Base-by-base conservation (phyloP, 2,329 filamentous ascomycete genomes). In the Juglanconis sp. region DNA sequence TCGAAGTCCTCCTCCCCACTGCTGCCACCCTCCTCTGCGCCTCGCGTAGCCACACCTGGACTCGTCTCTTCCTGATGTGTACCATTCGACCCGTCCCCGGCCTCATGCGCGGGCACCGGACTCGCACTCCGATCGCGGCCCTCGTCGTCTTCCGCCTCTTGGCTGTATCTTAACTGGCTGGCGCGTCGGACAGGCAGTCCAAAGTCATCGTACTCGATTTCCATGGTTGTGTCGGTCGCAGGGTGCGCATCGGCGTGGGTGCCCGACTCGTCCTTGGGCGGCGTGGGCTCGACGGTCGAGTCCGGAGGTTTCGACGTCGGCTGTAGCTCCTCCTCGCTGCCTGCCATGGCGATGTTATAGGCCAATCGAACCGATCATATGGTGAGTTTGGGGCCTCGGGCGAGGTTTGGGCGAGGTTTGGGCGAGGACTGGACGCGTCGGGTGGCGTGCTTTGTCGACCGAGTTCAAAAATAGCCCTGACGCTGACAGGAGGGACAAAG, bases 171-270 rank as follows among this genome's bases (percentile, higher is more conserved):
- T 72, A 80, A 67, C 79, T 83, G 53, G 4, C 51, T n/a, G 11
- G 34, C 13, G 13, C 35, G 35, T 70, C 78, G 80, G 63, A 88
- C 81, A 17, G 87, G 87, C 64, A 91, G 75, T 54, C 88, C 88
- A 71, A 91, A 91, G 65, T 91, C 88, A 71, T 91, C 88, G 61
- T 86, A 75, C 68, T 88, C 84, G 53, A 53, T 48, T 46, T 34
- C 56, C 49, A 54, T 57, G 4, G 55, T 42, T 24, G 24, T 24
- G 24, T 24, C 24, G 24, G 24, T 24, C 8, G 47, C 38, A 42
- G 38, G 5, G 4, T 42, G 38, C 38, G 9, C 30, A 24, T 24
- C 24, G 24, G 24, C 24, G 24, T 24, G 24, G 24, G 24, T 24
- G 24, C 24, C 2, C 24, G 24, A 24, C n/a, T 30, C 10, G 50